phyloP scores from a whole-genome alignment of 1,284 basidiomycete genomes.

The Schizophyllum commune region DNA sequence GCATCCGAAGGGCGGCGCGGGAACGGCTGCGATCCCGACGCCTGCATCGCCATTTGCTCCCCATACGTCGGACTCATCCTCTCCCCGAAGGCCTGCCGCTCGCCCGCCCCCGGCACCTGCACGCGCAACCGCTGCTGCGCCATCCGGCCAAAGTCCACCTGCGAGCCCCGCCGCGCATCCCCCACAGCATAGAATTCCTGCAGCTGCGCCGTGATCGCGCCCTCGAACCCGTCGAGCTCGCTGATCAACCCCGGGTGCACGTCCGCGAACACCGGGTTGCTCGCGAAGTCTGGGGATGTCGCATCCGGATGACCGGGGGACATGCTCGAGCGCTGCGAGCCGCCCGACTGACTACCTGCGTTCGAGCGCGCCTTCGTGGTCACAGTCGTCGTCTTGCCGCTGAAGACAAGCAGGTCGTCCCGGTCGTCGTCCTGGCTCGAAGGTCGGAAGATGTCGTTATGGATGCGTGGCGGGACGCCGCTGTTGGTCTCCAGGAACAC shows the following conservation, averaged over 20 bases:
- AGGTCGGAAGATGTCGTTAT: conserved; percentile 51
- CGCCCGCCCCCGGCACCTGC: background rate
- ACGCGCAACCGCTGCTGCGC: background rate
- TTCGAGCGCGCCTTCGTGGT: conserved; percentile 29
- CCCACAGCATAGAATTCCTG: conserved; percentile 27
- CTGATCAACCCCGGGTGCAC: conserved; percentile 55
- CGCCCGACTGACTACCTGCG: conserved; percentile 1
- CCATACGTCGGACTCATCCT: background rate
- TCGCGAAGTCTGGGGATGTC: conserved; percentile 17
- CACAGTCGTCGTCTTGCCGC: conserved; percentile 59
- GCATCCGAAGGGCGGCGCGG: background rate
- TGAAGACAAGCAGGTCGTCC: conserved; percentile 67
- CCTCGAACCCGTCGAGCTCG: conserved; percentile 52
- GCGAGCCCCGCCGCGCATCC: background rate
- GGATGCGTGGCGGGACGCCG: conserved; percentile 33
- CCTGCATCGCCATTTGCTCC: background rate
- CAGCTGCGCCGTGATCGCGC: conserved; percentile 49
- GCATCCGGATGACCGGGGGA: conserved; percentile 9
- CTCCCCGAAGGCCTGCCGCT: background rate
- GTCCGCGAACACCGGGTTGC: conserved; percentile 35
- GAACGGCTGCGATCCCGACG: too few species aligned
- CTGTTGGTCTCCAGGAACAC: conserved; percentile 39
- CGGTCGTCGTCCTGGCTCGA: conserved; percentile 32
- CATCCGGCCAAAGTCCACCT: background rate
- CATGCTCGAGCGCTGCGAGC: conserved; percentile 10